A percentile compares a stretch with the other conserved stretches of the same genome.
Conservation (phyloP, 1,284 basidiomycete species). For the Irpex sp. region DNA sequence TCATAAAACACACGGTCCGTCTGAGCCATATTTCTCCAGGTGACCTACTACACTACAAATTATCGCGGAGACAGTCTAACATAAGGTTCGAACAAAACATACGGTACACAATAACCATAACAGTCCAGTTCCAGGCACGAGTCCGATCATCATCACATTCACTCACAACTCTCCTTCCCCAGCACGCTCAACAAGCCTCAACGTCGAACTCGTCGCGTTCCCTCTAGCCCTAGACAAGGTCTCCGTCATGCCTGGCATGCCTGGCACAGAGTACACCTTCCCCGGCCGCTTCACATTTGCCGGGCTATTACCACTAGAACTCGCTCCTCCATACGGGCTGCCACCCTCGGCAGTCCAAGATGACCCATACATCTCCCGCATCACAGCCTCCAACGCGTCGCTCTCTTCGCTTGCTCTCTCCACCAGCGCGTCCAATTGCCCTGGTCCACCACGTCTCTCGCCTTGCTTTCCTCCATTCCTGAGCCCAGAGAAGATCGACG, state of each 20-base stretch:
- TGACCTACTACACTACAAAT: too few species aligned
- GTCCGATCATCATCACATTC: not conserved
- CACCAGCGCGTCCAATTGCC: not conserved
- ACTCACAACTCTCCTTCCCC: not conserved
- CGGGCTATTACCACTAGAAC: not conserved
- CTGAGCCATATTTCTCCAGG: not conserved
- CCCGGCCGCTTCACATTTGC: slow-evolving; percentile 1
- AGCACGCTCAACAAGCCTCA: slow-evolving; percentile 4
- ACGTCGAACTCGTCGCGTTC: slow-evolving; percentile 7
- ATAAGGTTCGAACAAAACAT: not conserved
- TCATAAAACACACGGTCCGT: not conserved
- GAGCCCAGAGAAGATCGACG: slow-evolving; percentile 5
- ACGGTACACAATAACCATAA: not conserved
- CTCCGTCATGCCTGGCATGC: not conserved
- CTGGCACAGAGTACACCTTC: slow-evolving; percentile 10
- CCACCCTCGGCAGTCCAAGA: slow-evolving; percentile 18
- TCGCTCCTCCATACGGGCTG: not conserved
- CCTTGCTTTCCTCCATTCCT: not conserved
- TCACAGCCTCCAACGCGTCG: slow-evolving; percentile 27
- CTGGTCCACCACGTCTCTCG: not conserved
- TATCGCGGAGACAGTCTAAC: too few species aligned
- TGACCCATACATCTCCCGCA: slow-evolving; percentile 27
- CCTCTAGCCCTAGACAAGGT: not conserved
- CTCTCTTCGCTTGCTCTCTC: slow-evolving; percentile 17
- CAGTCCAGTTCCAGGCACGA: not conserved